A percentile compares a stretch with the other conserved stretches of the same genome.
Conservation (phyloP, 2,329 filamentous ascomycete genomes). For the Aspergillus pseudonomiae region DNA sequence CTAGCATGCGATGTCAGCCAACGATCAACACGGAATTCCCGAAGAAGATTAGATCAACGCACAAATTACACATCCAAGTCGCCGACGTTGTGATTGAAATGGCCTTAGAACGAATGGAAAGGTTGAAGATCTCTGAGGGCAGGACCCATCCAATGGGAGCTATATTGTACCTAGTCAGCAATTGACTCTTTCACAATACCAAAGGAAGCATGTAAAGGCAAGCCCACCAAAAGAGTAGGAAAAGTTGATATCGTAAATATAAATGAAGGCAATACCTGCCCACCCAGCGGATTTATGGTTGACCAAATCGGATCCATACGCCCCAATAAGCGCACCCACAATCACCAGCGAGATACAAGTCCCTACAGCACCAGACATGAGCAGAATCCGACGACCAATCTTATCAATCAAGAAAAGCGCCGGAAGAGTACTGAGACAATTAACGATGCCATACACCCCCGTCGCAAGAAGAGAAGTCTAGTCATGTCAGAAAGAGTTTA, state of each 20-base stretch:
- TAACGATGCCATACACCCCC: constrained; percentile 44
- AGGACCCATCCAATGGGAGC: constrained; percentile 44
- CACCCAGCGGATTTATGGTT: constrained; percentile 37
- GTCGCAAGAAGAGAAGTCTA: constrained; percentile 39
- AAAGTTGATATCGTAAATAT: constrained; percentile 43
- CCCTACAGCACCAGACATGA: constrained; percentile 40
- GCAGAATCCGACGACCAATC: constrained; percentile 35
- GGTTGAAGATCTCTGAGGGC: constrained; percentile 44
- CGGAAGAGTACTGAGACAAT: constrained; percentile 39
- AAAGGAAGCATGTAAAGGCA: neutral
- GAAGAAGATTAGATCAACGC: constrained; percentile 14
- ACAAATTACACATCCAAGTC: constrained; percentile 46
- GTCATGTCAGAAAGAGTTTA: neutral
- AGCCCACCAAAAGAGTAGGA: constrained; percentile 41
- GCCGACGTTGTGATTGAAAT: constrained; percentile 43
- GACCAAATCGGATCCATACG: constrained; percentile 32
- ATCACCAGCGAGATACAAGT: constrained; percentile 41
- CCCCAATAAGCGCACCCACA: constrained; percentile 38
- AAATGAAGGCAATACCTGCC: constrained; percentile 43
- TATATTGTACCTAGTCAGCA: constrained; percentile 15
- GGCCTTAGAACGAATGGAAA: constrained; percentile 41
- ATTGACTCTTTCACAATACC: neutral
- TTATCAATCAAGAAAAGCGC: constrained; percentile 41
- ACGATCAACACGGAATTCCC: neutral
- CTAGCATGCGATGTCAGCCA: constrained; percentile 17